Percentiles rank a stretch among this genome's conserved stretches.
These are phyloP conservation scores for Lactarius hatsudake DNA, from an alignment of 768 basidiomycete species.

Conservation along the genomic window DNA sequence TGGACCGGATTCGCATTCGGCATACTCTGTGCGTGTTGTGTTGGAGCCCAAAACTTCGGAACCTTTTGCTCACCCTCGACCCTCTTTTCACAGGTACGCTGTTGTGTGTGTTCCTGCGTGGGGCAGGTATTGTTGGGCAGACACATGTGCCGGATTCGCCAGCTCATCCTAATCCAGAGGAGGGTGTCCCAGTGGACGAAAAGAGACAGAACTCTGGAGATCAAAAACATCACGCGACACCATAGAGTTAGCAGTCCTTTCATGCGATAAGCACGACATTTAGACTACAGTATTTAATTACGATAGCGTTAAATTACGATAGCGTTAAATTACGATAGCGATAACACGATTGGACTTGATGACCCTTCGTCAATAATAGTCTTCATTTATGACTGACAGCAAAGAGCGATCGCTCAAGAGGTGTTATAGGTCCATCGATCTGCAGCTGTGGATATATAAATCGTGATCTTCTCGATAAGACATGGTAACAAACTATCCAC, in stretches of 20 bases:
- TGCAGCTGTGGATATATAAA: neutral
- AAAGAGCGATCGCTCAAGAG: too few relatives aligned
- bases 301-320: too few relatives aligned
- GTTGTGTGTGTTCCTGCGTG: conserved; percentile 32
- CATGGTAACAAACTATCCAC: neutral
- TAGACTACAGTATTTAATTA: neutral
- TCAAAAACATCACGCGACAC: neutral
- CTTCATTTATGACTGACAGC: neutral
- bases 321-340: too few relatives aligned
- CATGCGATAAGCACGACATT: neutral
- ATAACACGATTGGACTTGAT: neutral
- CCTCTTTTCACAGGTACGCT: conserved; percentile 7
- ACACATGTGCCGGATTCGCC: neutral
- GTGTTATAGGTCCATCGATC: neutral
- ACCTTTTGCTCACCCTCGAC: neutral
- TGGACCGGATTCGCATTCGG: conserved; percentile 67
- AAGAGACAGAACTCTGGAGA: neutral
- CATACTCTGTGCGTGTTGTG: conserved; percentile 45
- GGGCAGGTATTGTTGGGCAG: conserved; percentile 45
- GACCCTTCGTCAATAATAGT: neutral
- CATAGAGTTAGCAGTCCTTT: neutral
- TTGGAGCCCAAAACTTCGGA: neutral
- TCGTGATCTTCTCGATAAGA: neutral
- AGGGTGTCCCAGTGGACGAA: neutral
- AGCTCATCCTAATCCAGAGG: neutral